phyloP scores from a whole-genome alignment of 768 basidiomycete genomes.

The Austroboletus festivus region DNA sequence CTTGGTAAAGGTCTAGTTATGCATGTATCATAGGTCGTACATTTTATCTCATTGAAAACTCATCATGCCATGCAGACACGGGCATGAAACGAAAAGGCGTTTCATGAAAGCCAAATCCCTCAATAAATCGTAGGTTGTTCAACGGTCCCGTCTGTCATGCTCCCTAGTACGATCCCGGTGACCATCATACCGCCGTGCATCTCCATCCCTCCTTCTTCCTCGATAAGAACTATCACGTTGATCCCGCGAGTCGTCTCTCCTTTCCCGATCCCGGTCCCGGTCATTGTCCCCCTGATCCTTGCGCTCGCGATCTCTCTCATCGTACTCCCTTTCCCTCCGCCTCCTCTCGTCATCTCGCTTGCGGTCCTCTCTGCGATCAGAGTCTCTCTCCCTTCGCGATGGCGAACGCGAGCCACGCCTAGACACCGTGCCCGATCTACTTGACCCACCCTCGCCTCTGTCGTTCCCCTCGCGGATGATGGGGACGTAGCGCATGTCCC shows the following conservation, averaged over 20 bases:
- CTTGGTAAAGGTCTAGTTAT: too few species aligned
- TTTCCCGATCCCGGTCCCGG: conserved; percentile 13
- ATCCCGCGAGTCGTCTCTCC: too few species aligned
- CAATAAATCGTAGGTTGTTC: not conserved
- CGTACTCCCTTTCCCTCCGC: conserved; percentile 13
- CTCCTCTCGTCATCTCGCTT: conserved; percentile 14
- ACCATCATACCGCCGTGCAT: conserved; percentile 1
- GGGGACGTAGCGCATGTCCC: conserved; percentile 81
- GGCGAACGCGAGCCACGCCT: conserved; percentile 53
- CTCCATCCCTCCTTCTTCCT: conserved; percentile 18
- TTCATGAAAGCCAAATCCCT: too few species aligned
- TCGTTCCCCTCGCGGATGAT: conserved; percentile 67
- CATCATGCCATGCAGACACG: too few species aligned
- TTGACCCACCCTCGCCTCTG: too few species aligned
- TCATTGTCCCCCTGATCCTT: too few species aligned
- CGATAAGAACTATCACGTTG: conserved; percentile 28
- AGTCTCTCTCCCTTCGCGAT: conserved; percentile 18
- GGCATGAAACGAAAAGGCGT: too few species aligned
- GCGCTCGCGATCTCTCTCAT: conserved; percentile 20
- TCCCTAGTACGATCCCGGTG: conserved; percentile 17
- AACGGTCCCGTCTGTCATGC: conserved; percentile 7
- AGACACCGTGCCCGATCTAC: conserved; percentile 41
- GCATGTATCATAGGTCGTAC: too few species aligned
- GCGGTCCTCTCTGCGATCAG: conserved; percentile 11
- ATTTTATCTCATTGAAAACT: too few species aligned